A percentile compares a stretch with the other conserved stretches of the same genome.
Evolutionary conservation across 805 yeast species (phyloP).

Genomic region (Cephaloascus fragrans): DNA sequence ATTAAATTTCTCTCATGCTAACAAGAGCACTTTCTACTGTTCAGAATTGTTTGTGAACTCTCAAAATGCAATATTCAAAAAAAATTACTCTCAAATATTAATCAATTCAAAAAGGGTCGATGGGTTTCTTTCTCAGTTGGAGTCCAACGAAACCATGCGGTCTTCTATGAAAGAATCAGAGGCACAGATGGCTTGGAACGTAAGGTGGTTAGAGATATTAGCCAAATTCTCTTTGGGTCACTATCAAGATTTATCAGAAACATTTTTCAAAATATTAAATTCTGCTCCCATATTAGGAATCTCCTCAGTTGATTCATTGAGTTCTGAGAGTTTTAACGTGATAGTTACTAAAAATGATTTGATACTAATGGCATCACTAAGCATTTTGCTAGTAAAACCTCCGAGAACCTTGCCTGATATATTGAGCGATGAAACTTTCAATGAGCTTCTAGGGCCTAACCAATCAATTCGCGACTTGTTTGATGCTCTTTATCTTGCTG

Average conservation of each 20-base stretch:
- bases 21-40: not conserved
- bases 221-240: not conserved
- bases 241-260: not conserved
- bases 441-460: not conserved
- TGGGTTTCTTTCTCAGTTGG: not conserved
- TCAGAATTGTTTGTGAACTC: not conserved
- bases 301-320: not conserved
- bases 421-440: not conserved
- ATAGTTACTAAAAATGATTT: not conserved
- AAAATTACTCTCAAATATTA: not conserved
- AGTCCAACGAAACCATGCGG: not conserved
- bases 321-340: not conserved
- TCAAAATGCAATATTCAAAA: not conserved
- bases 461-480: not conserved
- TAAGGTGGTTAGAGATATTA: not conserved
- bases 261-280: not conserved
- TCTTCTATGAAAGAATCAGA: not conserved
- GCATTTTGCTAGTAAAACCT: not conserved
- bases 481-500: not conserved
- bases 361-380: not conserved
- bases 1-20: not conserved
- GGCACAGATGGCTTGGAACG: not conserved
- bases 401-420: not conserved
- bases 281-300: not conserved
- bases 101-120: not conserved